phyloP scores from a whole-genome alignment of 768 basidiomycete species.

The Paxillus involutus region DNA sequence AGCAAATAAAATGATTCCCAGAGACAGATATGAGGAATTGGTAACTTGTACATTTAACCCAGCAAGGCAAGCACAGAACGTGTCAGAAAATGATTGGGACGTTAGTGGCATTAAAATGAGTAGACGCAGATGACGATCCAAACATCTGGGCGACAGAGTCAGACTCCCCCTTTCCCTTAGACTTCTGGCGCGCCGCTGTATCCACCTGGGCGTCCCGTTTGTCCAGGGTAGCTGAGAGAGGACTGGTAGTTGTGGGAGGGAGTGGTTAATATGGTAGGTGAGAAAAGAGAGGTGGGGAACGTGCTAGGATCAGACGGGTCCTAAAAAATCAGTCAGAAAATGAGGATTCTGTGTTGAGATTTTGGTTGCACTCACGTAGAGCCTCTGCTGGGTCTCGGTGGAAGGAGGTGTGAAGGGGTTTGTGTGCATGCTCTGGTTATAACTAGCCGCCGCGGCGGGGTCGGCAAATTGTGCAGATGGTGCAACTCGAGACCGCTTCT shows the following conservation, averaged over 20 bases:
- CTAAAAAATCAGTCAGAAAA: slow-evolving; percentile 17
- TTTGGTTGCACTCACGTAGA: slow-evolving; percentile 27
- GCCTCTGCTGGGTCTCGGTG: slow-evolving; percentile 19
- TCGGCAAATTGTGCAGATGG: slow-evolving; percentile 14
- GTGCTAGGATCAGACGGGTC: slow-evolving; percentile 38
- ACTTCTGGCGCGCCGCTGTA: slow-evolving; percentile 28
- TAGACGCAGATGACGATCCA: too few relatives aligned
- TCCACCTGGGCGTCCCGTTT: slow-evolving; percentile 11
- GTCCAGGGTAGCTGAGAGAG: slow-evolving; percentile 10
- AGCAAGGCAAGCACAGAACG: background rate
- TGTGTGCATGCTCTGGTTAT: slow-evolving; percentile 5
- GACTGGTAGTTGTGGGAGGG: slow-evolving; percentile 6
- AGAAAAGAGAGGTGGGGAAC: slow-evolving; percentile 31
- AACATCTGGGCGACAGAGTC: background rate
- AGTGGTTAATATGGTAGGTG: slow-evolving; percentile 8
- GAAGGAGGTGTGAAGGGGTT: slow-evolving; percentile 9
- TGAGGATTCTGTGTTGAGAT: background rate
- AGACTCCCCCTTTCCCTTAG: background rate
- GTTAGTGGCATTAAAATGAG: background rate
- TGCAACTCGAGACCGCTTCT: slow-evolving; percentile 23
- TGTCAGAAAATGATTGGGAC: background rate
- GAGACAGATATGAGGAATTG: background rate
- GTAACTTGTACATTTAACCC: background rate
- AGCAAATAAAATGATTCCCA: too few relatives aligned
- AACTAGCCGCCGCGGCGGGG: background rate